Conservation (phyloP, 2,329 filamentous ascomycete species). For the Didymella pomorum region DNA sequence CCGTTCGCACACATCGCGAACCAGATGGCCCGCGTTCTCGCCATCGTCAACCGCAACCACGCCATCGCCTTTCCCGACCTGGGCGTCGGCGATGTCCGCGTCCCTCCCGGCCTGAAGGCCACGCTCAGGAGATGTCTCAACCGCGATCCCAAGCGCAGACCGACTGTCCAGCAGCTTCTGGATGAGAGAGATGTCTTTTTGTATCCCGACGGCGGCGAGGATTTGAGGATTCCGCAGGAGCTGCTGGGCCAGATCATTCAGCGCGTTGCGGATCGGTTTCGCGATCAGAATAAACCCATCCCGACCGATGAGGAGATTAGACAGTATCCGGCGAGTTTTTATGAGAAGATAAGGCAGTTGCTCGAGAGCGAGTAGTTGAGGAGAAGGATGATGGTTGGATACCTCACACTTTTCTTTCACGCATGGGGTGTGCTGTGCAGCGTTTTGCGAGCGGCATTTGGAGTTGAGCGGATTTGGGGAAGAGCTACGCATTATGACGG, state of each 20-base stretch:
- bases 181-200: slow-evolving; percentile 64
- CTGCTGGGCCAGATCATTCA: slow-evolving; percentile 66
- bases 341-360: slow-evolving; percentile 57
- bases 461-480: background rate
- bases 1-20: slow-evolving; percentile 93
- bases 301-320: slow-evolving; percentile 65
- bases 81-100: slow-evolving; percentile 69
- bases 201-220: slow-evolving; percentile 63
- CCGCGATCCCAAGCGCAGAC: slow-evolving; percentile 64
- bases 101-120: slow-evolving; percentile 64
- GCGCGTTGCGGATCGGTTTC: slow-evolving; percentile 67
- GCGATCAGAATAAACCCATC: slow-evolving; percentile 59
- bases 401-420: no score
- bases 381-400: no score
- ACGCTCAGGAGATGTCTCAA: slow-evolving; percentile 67
- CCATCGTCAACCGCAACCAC: slow-evolving; percentile 82
- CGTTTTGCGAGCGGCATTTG: no score
- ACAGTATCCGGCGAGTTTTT: slow-evolving; percentile 57
- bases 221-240: slow-evolving; percentile 62
- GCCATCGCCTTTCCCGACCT: slow-evolving; percentile 74
- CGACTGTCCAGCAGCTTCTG: slow-evolving; percentile 65
- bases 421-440: no score
- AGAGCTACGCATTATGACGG: background rate
- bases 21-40: slow-evolving; percentile 84
- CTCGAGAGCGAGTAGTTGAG: slow-evolving; percentile 33